These are phyloP conservation scores for Sporothrix sp. DNA, from an alignment of 2,329 filamentous ascomycete species.

Conservation along the genomic window DNA sequence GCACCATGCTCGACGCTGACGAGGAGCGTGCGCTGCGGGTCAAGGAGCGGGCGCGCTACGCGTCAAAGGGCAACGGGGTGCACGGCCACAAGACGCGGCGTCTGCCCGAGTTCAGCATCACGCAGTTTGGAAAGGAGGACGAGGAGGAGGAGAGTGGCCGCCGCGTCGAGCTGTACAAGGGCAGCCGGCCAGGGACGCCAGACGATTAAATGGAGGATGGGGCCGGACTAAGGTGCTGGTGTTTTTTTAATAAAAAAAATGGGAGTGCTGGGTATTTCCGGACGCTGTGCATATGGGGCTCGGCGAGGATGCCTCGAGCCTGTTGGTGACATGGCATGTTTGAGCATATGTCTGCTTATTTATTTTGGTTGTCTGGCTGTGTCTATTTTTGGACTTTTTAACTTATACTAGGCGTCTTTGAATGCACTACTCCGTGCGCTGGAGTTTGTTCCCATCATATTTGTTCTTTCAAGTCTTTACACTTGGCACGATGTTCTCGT, in stretches of 20 bases:
- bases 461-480: too few species aligned
- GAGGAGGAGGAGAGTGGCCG: constrained; percentile 33
- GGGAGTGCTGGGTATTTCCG: not conserved
- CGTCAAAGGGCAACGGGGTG: constrained; percentile 27
- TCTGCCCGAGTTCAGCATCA: constrained; percentile 47
- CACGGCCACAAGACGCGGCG: constrained; percentile 23
- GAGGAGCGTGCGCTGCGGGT: constrained; percentile 53
- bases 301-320: not conserved
- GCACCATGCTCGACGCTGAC: constrained; percentile 65
- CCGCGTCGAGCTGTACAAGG: constrained; percentile 26
- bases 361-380: not conserved
- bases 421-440: too few species aligned
- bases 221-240: too few species aligned
- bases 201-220: constrained; percentile 2
- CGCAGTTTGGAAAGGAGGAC: constrained; percentile 40
- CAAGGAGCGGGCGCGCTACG: constrained; percentile 38
- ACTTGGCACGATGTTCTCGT: too few species aligned
- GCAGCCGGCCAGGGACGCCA: constrained; percentile 25
- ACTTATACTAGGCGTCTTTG: not conserved
- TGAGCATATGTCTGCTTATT: too few species aligned
- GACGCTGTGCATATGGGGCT: not conserved
- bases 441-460: too few species aligned
- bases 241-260: too few species aligned
- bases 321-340: too few species aligned
- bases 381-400: not conserved